Evolutionary conservation across 179 eudicot genomes (phyloP), one percentile per base, ranked within the genome.

Genomic region (Kewa caespitosa): DNA sequence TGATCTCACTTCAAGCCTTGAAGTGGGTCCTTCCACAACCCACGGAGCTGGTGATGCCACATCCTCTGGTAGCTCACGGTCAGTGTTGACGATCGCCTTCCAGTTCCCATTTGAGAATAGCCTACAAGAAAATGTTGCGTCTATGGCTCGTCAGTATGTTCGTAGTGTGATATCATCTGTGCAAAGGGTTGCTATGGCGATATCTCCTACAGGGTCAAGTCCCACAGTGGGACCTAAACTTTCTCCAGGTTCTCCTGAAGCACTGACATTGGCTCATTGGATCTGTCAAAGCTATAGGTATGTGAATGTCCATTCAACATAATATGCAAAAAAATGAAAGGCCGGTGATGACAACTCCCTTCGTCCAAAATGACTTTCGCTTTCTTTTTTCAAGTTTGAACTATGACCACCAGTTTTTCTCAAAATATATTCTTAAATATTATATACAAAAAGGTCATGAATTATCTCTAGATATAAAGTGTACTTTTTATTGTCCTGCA

Each of bases 231-330:
- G 84, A 22, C 76, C 85, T 2, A 87, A 73, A 63, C 27, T 79
- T 48, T 74, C 87, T 77, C 80, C 86, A 11, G 81, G 81, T 72
- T 83, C 87, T 41, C 90, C 88, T 5, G 90, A 85, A 72, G 88
- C 90, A 18, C 84, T 78, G 15, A 85, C 88, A 9, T 80, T 87
- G 50, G 86, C 88, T 38, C 86, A 79, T 54, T 87, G 90, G 90
- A 85, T 87, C 36, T 81, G 86, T 76, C 83, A 75, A 71, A 85
- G 90, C 73, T 87, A 87, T 62, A 77, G 87, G 90, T 81, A 78
- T 68, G 83, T 75, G 69, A 27, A 14, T n/a, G 64, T 46, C n/a
- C 43, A 25, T 30, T 30, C 67, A 31, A 14, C 57, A 20, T 69
- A 73, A 22, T 14, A 9, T 42, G 15, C n/a, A 28, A 38, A 32